These are phyloP conservation scores for Metroxylon sagu DNA, from an alignment of 176 grass and related monocot genomes.

Conservation along the genomic window DNA sequence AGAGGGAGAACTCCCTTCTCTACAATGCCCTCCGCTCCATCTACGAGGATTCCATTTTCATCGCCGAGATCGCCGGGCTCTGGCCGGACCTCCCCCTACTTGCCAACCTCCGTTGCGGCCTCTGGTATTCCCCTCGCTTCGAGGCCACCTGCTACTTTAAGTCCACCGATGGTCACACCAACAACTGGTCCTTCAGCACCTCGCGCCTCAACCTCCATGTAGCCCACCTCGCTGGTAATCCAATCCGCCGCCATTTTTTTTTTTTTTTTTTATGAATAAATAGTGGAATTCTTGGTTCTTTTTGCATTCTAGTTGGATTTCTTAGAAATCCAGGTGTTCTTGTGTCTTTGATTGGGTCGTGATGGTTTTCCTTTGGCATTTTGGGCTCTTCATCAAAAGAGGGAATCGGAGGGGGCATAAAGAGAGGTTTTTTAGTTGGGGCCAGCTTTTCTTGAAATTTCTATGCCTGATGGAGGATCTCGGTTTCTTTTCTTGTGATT, in stretches of 20 bases:
- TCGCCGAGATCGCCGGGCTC: slow-evolving; percentile 69
- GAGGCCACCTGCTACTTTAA: slow-evolving; percentile 81
- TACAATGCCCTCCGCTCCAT: slow-evolving; percentile 82
- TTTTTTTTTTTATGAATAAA: background rate
- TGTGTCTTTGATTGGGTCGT: too few species aligned
- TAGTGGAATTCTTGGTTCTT: too few species aligned
- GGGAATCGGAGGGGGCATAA: too few species aligned
- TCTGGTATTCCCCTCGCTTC: slow-evolving; percentile 68
- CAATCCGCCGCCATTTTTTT: background rate
- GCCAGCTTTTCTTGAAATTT: too few species aligned
- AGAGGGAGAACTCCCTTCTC: slow-evolving; percentile 54
- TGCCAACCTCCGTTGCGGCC: slow-evolving; percentile 87
- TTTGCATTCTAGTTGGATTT: too few species aligned
- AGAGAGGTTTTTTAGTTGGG: too few species aligned
- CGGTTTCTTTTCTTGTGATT: background rate
- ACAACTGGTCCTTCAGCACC: slow-evolving; percentile 79
- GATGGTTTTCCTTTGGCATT: too few species aligned
- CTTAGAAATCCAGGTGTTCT: too few species aligned
- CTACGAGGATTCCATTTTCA: slow-evolving; percentile 77
- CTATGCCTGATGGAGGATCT: too few species aligned
- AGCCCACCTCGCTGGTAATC: slow-evolving; percentile 57
- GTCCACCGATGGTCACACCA: slow-evolving; percentile 83
- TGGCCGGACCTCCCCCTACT: slow-evolving; percentile 75
- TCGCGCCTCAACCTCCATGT: slow-evolving; percentile 86
- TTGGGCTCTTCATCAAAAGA: too few species aligned